Conservation (phyloP, 345 rosid genomes). For the Citrus reticulata region DNA sequence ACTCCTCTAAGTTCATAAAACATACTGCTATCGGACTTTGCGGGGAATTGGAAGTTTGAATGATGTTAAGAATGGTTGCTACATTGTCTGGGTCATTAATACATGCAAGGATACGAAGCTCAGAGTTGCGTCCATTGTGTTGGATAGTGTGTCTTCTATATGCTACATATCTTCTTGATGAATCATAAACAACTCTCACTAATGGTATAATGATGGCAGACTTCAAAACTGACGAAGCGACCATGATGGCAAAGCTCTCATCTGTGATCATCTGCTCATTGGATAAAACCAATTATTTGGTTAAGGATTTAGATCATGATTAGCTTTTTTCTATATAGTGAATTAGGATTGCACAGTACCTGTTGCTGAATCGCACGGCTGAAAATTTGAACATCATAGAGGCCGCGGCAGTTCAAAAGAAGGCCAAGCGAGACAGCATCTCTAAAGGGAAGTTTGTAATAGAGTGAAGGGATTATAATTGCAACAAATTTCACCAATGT, state of each 20-base stretch:
- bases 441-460: slow-evolving; percentile 32
- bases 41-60: slow-evolving; percentile 30
- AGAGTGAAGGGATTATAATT: slow-evolving; percentile 25
- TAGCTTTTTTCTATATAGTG: too few relatives aligned
- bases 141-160: slow-evolving; percentile 34
- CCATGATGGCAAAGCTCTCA: slow-evolving; percentile 28
- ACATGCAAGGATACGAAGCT: slow-evolving; percentile 37
- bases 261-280: slow-evolving; percentile 2
- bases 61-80: slow-evolving; percentile 24
- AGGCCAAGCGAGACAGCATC: slow-evolving; percentile 39
- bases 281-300: too few relatives aligned
- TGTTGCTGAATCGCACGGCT: background rate
- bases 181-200: slow-evolving; percentile 26
- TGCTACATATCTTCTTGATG: slow-evolving; percentile 38
- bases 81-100: slow-evolving; percentile 34
- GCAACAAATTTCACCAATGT: slow-evolving; percentile 18
- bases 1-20: slow-evolving; percentile 35
- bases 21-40: slow-evolving; percentile 27
- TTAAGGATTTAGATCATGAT: too few relatives aligned
- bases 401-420: slow-evolving; percentile 39
- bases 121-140: slow-evolving; percentile 16
- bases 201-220: slow-evolving; percentile 15
- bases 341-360: background rate
- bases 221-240: slow-evolving; percentile 17
- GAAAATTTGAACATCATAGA: slow-evolving; percentile 34